Evolutionary conservation across 768 basidiomycete genomes (phyloP).

Genomic region (Boletus pseudo-olivaceus): DNA sequence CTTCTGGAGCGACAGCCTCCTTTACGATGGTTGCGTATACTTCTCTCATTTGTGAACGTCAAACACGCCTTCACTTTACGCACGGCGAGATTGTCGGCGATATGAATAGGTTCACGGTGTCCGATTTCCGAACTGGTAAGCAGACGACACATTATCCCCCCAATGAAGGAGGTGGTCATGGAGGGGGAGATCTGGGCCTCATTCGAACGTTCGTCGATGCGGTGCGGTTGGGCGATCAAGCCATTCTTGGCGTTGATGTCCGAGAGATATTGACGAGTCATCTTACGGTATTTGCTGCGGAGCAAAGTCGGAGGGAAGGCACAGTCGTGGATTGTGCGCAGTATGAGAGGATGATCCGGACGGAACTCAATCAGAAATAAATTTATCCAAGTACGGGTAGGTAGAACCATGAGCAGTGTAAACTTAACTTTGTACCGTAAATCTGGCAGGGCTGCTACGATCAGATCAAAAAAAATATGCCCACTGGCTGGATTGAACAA

Average conservation of each 20-base stretch:
- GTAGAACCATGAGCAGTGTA: too few relatives aligned
- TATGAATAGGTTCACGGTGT: slow-evolving; percentile 71
- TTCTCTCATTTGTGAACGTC: slow-evolving; percentile 74
- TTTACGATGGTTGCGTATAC: slow-evolving; percentile 91
- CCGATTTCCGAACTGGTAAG: slow-evolving; percentile 62
- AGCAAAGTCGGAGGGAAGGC: slow-evolving; percentile 68
- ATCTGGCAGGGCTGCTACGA: too few relatives aligned
- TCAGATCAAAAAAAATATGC: too few relatives aligned
- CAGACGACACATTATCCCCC: slow-evolving; percentile 46
- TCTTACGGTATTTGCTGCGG: slow-evolving; percentile 85
- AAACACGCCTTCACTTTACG: slow-evolving; percentile 80
- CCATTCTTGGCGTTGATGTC: slow-evolving; percentile 60
- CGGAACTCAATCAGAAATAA: slow-evolving; percentile 19
- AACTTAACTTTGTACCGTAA: too few relatives aligned
- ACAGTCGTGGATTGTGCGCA: slow-evolving; percentile 63
- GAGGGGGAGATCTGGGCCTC: slow-evolving; percentile 79
- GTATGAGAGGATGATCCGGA: slow-evolving; percentile 56
- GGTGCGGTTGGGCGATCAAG: slow-evolving; percentile 61
- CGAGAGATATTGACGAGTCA: slow-evolving; percentile 73
- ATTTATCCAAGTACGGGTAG: too few relatives aligned
- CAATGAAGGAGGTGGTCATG: slow-evolving; percentile 69
- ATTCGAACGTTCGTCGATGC: slow-evolving; percentile 73
- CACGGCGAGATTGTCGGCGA: slow-evolving; percentile 89
- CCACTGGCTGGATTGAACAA: slow-evolving; percentile 46
- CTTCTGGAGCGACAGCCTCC: slow-evolving; percentile 73